phyloP scores from a whole-genome alignment of 345 rosid genomes.

The Brassica juncea region DNA sequence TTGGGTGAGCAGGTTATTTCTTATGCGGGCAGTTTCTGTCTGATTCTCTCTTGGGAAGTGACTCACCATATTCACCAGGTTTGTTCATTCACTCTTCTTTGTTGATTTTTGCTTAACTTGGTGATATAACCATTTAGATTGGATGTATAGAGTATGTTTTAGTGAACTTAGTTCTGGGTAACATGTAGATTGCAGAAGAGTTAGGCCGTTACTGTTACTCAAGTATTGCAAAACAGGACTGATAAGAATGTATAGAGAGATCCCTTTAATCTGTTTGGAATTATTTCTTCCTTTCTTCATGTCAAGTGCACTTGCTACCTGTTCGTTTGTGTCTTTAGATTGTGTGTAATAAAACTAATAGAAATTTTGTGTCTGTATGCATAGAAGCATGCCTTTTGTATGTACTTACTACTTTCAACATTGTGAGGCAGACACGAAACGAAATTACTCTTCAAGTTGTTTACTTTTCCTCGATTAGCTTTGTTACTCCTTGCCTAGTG shows the following conservation, averaged over 20 bases:
- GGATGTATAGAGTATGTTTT: not conserved
- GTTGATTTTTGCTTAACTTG: not conserved
- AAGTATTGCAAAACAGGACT: not conserved
- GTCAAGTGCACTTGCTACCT: not conserved
- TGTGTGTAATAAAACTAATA: not conserved
- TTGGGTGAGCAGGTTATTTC: conserved; percentile 58
- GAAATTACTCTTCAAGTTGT: not conserved
- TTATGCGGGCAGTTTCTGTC: conserved; percentile 56
- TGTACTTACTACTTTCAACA: not conserved
- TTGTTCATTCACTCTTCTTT: conserved; percentile 19
- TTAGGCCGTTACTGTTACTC: not conserved
- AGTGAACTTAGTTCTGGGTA: not conserved
- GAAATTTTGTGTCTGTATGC: not conserved
- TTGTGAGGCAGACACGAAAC: not conserved
- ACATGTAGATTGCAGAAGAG: conserved; percentile 4
- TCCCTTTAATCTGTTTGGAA: too few species aligned
- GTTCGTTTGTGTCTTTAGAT: not conserved
- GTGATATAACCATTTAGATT: not conserved
- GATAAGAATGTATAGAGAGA: too few species aligned
- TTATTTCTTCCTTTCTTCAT: too few species aligned
- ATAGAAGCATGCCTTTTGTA: not conserved
- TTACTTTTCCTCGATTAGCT: not conserved
- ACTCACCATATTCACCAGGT: conserved; percentile 87
- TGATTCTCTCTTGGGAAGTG: conserved; percentile 86
- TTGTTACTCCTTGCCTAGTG: not conserved